Percentiles rank a stretch among this genome's conserved stretches.
phyloP scores from a whole-genome alignment of 495 filamentous ascomycete genomes.

The Daldinia decipiens region DNA sequence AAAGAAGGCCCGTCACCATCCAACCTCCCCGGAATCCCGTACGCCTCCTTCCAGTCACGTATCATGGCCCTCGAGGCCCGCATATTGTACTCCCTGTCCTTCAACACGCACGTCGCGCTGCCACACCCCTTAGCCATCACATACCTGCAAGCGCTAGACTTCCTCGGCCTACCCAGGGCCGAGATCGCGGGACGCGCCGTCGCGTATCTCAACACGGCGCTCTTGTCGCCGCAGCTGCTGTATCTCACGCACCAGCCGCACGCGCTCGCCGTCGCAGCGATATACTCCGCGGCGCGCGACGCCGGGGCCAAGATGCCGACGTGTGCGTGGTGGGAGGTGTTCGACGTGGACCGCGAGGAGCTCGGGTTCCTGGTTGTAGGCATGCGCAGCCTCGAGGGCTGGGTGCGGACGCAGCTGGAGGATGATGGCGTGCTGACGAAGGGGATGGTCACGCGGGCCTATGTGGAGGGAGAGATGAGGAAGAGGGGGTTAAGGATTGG shows the following conservation, averaged over 20 bases:
- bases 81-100: conserved; percentile 78
- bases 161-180: conserved; percentile 48
- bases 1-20: conserved; percentile 63
- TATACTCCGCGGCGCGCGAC: conserved; percentile 89
- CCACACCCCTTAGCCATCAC: conserved; percentile 91
- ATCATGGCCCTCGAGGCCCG: conserved; percentile 77
- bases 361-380: conserved; percentile 91
- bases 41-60: conserved; percentile 67
- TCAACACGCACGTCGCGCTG: conserved; percentile 82
- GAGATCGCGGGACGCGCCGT: conserved; percentile 70
- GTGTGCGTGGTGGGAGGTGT: conserved; percentile 95
- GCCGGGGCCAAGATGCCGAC: conserved; percentile 78
- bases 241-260: conserved; percentile 93
- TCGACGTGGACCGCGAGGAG: conserved; percentile 97
- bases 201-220: conserved; percentile 80
- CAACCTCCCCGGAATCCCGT: conserved; percentile 78
- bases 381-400: conserved; percentile 81
- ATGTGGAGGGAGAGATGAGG: conserved; percentile 56
- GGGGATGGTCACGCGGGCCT: conserved; percentile 55
- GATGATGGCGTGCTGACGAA: conserved; percentile 43
- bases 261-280: conserved; percentile 83
- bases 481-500: conserved; percentile 53
- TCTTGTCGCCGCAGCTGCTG: conserved; percentile 87
- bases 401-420: conserved; percentile 61
- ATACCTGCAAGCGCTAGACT: conserved; percentile 89